Conservation (phyloP, 2,329 filamentous ascomycete genomes). For the Lecanicillium sp. region DNA sequence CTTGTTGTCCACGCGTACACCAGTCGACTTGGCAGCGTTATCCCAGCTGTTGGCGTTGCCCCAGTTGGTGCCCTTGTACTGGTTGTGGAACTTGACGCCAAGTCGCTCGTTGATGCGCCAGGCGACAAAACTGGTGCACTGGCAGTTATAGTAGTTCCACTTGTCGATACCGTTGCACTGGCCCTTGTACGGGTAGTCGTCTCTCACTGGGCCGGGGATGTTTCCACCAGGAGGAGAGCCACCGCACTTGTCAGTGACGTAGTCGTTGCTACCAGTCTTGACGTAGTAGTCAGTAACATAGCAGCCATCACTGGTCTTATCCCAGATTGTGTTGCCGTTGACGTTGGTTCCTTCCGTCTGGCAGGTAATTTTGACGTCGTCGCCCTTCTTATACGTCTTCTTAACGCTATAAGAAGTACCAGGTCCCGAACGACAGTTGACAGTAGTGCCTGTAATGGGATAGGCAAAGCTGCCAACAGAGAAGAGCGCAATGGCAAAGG, state of each 20-base stretch:
- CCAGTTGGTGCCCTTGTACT: conserved; percentile 13
- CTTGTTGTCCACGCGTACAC: conserved; percentile 10
- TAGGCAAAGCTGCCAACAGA: background rate
- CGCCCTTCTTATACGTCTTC: conserved; percentile 10
- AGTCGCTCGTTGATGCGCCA: conserved; percentile 14
- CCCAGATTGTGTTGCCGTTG: conserved; percentile 10
- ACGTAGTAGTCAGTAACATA: conserved; percentile 12
- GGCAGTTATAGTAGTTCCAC: conserved; percentile 14
- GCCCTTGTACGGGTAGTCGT: conserved; percentile 15
- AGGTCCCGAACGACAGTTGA: conserved; percentile 11
- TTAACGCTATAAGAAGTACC: conserved; percentile 7
- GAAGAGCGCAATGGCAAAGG: too few relatives aligned
- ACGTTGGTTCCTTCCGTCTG: conserved; percentile 9
- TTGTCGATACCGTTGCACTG: conserved; percentile 11
- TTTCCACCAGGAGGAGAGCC: background rate
- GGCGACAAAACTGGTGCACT: conserved; percentile 15
- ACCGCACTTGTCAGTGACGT: conserved; percentile 5
- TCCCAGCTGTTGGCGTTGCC: conserved; percentile 15
- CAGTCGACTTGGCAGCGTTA: conserved; percentile 10
- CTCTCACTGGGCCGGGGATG: conserved; percentile 8
- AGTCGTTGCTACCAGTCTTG: conserved; percentile 11
- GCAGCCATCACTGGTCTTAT: conserved; percentile 11
- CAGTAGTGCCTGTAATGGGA: conserved; percentile 9
- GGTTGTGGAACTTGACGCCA: conserved; percentile 14
- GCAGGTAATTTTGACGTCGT: conserved; percentile 10